phyloP scores from a whole-genome alignment of 306 rosid species.

The Argentina anserina region DNA sequence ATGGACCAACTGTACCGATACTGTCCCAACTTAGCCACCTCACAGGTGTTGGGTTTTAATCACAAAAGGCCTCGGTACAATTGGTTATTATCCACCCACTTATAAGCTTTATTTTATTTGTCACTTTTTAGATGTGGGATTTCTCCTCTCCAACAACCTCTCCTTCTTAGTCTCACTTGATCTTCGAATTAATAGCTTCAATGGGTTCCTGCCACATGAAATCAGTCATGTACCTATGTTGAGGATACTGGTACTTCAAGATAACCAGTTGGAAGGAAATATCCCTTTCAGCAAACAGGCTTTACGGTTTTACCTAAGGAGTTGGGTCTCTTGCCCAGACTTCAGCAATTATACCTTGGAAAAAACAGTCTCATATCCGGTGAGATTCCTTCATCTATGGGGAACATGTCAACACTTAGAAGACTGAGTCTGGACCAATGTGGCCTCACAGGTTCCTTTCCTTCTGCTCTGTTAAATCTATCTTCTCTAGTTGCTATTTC shows the following conservation, averaged over 20 bases:
- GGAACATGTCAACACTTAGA: not conserved
- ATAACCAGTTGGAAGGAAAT: conserved; percentile 9
- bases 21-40: too few species aligned
- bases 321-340: not conserved
- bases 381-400: not conserved
- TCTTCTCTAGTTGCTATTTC: not conserved
- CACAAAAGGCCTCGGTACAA: too few species aligned
- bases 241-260: not conserved
- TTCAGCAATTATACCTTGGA: not conserved
- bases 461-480: not conserved
- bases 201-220: not conserved
- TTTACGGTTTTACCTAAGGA: not conserved
- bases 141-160: too few species aligned
- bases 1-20: too few species aligned
- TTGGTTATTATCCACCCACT: too few species aligned
- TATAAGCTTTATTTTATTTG: too few species aligned
- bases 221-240: not conserved
- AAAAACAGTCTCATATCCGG: not conserved
- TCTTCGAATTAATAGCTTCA: not conserved
- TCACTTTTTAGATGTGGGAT: too few species aligned
- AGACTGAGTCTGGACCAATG: not conserved
- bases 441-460: conserved; percentile 6
- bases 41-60: too few species aligned
- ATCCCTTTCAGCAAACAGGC: not conserved
- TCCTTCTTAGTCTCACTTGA: conserved; percentile 9